Conservation (phyloP, 225 moss, liverwort and hornwort genomes). For the Asterella californica region DNA sequence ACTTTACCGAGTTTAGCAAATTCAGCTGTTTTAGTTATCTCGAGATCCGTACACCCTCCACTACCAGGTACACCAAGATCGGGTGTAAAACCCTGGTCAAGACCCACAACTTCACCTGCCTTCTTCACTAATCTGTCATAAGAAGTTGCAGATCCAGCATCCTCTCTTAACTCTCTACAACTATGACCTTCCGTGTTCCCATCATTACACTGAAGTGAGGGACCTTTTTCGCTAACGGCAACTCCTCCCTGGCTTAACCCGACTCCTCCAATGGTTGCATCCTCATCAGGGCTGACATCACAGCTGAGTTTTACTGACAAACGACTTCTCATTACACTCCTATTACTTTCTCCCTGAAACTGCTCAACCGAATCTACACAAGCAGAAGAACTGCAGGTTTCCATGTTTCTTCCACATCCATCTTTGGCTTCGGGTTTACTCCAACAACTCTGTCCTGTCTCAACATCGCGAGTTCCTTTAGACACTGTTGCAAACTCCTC, state of each 20-base stretch:
- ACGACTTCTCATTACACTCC: not conserved
- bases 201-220: constrained; percentile 3
- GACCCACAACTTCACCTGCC: constrained; percentile 5
- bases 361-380: not conserved
- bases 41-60: constrained; percentile 9
- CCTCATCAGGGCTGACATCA: not conserved
- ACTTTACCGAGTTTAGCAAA: not conserved
- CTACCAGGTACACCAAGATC: constrained; percentile 1
- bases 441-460: not conserved
- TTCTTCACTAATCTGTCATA: constrained; percentile 7
- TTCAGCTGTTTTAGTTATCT: not conserved
- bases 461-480: not conserved
- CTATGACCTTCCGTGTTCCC: not conserved
- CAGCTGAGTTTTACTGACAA: not conserved
- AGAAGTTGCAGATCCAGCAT: constrained; percentile 23
- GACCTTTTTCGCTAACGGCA: not conserved
- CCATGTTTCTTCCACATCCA: constrained; percentile 1
- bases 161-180: constrained; percentile 10
- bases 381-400: constrained; percentile 17
- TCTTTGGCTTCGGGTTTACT: not conserved
- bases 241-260: not conserved
- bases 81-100: not conserved
- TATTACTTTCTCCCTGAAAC: not conserved
- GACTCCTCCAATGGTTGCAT: not conserved
- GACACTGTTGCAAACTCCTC: not conserved